Percentiles rank a stretch among this genome's conserved stretches.
Evolutionary conservation across 140 eudicot genomes (phyloP).

Genomic region (Oenanthe javanica): DNA sequence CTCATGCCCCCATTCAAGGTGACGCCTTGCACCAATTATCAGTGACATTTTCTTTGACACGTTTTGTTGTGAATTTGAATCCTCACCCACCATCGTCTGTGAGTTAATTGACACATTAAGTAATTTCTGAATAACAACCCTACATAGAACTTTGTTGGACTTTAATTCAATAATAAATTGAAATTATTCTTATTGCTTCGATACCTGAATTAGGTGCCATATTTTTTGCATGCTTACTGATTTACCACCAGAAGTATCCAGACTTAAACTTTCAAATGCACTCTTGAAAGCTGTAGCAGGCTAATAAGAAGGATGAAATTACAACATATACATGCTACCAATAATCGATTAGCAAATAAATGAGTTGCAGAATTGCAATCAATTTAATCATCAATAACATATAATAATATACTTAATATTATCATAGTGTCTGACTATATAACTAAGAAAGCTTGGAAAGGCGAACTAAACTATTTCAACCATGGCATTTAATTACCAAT

Average conservation of each 20-base stretch:
- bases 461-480: background rate
- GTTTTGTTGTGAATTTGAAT: constrained; percentile 36
- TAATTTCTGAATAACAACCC: constrained; percentile 1
- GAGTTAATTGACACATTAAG: background rate
- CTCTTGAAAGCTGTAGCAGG: constrained; percentile 86
- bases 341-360: constrained; percentile 3
- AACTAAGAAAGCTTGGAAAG: background rate
- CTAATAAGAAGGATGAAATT: constrained; percentile 29
- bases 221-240: constrained; percentile 89
- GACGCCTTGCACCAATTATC: constrained; percentile 81
- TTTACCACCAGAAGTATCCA: constrained; percentile 72
- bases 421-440: background rate
- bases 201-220: constrained; percentile 89
- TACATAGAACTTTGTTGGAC: background rate
- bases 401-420: background rate
- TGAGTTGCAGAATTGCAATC: background rate
- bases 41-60: constrained; percentile 67
- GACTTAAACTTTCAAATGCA: constrained; percentile 67
- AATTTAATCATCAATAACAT: background rate
- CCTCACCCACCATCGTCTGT: constrained; percentile 78
- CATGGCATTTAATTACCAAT: background rate
- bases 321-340: constrained; percentile 4
- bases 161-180: background rate
- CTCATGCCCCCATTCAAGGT: constrained; percentile 95
- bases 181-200: constrained; percentile 7